These are phyloP conservation scores for Daldinia sp. DNA, from an alignment of 2,329 filamentous ascomycete genomes.

Conservation along the genomic window DNA sequence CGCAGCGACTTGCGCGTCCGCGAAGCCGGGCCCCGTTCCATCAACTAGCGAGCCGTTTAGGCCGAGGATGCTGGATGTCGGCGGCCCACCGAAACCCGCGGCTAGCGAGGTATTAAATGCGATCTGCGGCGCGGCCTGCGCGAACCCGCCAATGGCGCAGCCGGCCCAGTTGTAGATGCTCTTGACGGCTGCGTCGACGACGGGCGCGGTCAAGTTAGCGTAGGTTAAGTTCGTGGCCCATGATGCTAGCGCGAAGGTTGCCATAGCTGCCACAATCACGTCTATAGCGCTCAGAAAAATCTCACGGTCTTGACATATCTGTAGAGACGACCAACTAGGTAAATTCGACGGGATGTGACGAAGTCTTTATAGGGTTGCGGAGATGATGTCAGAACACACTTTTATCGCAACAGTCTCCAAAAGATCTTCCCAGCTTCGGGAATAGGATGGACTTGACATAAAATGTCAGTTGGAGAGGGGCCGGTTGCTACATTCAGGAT, in stretches of 20 bases:
- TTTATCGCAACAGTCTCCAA: slow-evolving; percentile 28
- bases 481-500: background rate
- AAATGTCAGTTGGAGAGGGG: slow-evolving; percentile 2
- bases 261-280: slow-evolving; percentile 51
- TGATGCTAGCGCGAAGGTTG: slow-evolving; percentile 60
- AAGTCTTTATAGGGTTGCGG: slow-evolving; percentile 10
- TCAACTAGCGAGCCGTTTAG: slow-evolving; percentile 43
- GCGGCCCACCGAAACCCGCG: slow-evolving; percentile 50
- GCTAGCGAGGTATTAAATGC: slow-evolving; percentile 47
- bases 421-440: slow-evolving; percentile 14
- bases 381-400: slow-evolving; percentile 17
- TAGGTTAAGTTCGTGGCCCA: slow-evolving; percentile 61
- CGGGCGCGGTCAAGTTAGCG: slow-evolving; percentile 55
- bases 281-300: no score
- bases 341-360: background rate
- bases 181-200: slow-evolving; percentile 58
- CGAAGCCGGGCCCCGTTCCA: slow-evolving; percentile 20
- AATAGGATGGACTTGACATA: slow-evolving; percentile 31
- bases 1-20: slow-evolving; percentile 63
- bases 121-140: slow-evolving; percentile 58
- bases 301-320: no score
- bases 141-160: slow-evolving; percentile 64
- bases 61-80: slow-evolving; percentile 52
- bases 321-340: background rate
- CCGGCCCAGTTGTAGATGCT: slow-evolving; percentile 67